These are phyloP conservation scores for Ophiostoma montium DNA, from an alignment of 2,329 filamentous ascomycete genomes.

Conservation along the genomic window DNA sequence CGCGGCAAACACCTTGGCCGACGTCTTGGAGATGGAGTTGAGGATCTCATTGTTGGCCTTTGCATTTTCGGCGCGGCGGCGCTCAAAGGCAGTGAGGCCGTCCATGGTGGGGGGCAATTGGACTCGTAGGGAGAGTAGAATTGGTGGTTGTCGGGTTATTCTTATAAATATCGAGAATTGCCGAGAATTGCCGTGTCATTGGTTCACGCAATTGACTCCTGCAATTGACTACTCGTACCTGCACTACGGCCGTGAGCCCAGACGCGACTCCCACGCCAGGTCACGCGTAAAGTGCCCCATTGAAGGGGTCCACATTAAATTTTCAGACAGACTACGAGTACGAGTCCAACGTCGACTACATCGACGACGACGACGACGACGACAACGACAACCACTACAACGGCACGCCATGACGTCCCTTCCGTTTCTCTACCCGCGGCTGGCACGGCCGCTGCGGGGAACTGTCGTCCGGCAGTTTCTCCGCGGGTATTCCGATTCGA, in stretches of 20 bases:
- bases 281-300: slow-evolving; percentile 10
- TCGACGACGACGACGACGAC: not conserved
- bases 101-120: no score
- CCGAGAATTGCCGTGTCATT: no score
- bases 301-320: not conserved
- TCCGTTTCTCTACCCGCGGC: not conserved
- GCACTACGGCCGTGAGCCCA: no score
- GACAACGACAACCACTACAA: not conserved
- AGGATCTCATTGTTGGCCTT: slow-evolving; percentile 70
- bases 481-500: not conserved
- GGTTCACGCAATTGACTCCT: no score
- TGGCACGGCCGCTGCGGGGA: not conserved
- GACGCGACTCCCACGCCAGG: not conserved
- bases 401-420: slow-evolving; percentile 1
- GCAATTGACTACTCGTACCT: no score
- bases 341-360: not conserved
- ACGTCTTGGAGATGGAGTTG: slow-evolving; percentile 59
- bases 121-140: no score
- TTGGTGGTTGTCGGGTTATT: not conserved
- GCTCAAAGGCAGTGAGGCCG: slow-evolving; percentile 67
- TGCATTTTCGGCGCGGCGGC: slow-evolving; percentile 72
- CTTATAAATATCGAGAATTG: not conserved
- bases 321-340: not conserved
- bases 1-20: slow-evolving; percentile 28
- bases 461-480: not conserved